These are phyloP conservation scores for Xylona heveae DNA, from an alignment of 495 filamentous ascomycete species.

Conservation along the genomic window DNA sequence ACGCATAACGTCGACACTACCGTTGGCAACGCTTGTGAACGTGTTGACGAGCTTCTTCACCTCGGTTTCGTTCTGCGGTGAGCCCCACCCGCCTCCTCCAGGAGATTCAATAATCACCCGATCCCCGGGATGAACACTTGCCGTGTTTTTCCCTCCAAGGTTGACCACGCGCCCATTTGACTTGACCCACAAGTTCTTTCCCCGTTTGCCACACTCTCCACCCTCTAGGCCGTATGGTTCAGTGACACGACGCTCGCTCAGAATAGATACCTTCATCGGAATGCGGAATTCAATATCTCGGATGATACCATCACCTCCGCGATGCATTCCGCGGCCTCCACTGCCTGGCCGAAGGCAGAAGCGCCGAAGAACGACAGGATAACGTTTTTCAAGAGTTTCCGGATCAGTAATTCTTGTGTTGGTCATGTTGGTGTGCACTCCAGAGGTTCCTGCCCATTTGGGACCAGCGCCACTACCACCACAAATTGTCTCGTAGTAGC, in stretches of 20 bases:
- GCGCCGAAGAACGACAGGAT: conserved; percentile 1
- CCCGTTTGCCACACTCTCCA: conserved; percentile 4
- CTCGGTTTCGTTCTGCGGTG: too few species aligned
- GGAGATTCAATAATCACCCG: neutral
- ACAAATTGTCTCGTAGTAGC: conserved; percentile 6
- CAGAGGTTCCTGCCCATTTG: conserved; percentile 5
- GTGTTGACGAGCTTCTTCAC: too few species aligned
- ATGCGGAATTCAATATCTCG: conserved; percentile 6
- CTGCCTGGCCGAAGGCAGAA: neutral
- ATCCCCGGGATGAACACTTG: neutral
- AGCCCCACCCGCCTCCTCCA: conserved; percentile 1
- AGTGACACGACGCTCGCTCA: conserved; percentile 6
- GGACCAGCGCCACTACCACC: conserved; percentile 7
- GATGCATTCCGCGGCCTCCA: neutral
- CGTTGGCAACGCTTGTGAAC: too few species aligned
- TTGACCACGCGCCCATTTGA: conserved; percentile 4
- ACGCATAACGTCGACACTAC: too few species aligned
- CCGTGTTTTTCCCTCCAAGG: neutral
- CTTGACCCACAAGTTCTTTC: conserved; percentile 6
- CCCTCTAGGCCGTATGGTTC: conserved; percentile 7
- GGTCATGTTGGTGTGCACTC: conserved; percentile 8
- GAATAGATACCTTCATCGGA: conserved; percentile 3
- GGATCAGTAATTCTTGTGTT: conserved; percentile 8
- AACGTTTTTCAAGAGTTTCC: conserved; percentile 7
- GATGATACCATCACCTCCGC: conserved; percentile 1